A percentile compares a stretch with the other conserved stretches of the same genome.
Evolutionary conservation across 345 rosid species (phyloP).

Genomic region (Lagerstroemia speciosa): DNA sequence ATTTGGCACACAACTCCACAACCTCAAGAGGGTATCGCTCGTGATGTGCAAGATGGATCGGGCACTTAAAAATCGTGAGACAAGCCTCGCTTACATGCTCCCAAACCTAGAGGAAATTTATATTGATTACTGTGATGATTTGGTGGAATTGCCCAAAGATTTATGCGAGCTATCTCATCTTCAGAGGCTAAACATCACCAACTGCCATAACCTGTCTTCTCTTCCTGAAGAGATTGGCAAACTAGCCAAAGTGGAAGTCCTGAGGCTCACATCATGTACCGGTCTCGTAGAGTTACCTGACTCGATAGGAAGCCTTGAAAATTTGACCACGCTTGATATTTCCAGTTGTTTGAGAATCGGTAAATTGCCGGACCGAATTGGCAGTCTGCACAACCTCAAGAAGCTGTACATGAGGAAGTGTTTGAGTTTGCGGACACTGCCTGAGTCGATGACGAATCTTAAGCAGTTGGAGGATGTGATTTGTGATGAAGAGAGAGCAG

Average conservation of each 20-base stretch:
- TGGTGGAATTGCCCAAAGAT: slow-evolving; percentile 27
- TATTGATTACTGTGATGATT: slow-evolving; percentile 40
- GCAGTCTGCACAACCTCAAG: slow-evolving; percentile 26
- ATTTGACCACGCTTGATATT: slow-evolving; percentile 33
- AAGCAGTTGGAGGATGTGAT: slow-evolving; percentile 24
- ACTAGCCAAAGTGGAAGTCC: slow-evolving; percentile 22
- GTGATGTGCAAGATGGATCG: slow-evolving; percentile 33
- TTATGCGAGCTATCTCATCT: slow-evolving; percentile 21
- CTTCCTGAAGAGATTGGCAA: slow-evolving; percentile 41
- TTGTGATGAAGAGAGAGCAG: slow-evolving; percentile 45
- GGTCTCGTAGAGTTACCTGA: slow-evolving; percentile 30
- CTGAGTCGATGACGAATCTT: slow-evolving; percentile 27
- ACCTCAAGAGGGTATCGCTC: slow-evolving; percentile 36
- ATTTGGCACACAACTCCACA: slow-evolving; percentile 7
- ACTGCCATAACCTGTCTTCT: slow-evolving; percentile 33
- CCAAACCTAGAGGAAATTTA: slow-evolving; percentile 41
- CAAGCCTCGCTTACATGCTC: slow-evolving; percentile 10
- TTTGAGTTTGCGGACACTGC: slow-evolving; percentile 17
- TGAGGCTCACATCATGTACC: slow-evolving; percentile 41
- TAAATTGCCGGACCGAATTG: slow-evolving; percentile 33
- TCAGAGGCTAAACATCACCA: slow-evolving; percentile 43
- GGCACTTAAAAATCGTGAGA: slow-evolving; percentile 14
- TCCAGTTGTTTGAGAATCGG: slow-evolving; percentile 28
- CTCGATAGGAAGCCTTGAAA: slow-evolving; percentile 18
- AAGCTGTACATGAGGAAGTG: slow-evolving; percentile 47